A percentile compares a stretch with the other conserved stretches of the same genome.
Evolutionary conservation across 2,329 filamentous ascomycete genomes (phyloP).

Genomic region (Microdochium paspali): DNA sequence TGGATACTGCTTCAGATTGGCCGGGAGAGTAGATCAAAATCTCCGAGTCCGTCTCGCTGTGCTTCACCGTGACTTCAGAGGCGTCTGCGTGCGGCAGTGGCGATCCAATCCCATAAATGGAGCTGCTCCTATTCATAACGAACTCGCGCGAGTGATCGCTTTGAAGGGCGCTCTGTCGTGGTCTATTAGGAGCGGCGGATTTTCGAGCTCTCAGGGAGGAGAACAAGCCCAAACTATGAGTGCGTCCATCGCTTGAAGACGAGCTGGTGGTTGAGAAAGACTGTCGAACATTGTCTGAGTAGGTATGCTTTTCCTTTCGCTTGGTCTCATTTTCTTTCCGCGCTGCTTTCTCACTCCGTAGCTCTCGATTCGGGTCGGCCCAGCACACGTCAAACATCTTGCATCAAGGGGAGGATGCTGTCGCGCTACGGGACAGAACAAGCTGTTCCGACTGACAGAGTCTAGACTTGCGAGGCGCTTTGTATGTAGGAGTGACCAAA

Average conservation of each 20-base stretch:
- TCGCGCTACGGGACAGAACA: no score
- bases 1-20: slow-evolving; percentile 10
- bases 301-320: slow-evolving; percentile 19
- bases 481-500: no score
- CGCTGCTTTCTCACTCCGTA: slow-evolving; percentile 40
- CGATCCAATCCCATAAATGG: slow-evolving; percentile 13
- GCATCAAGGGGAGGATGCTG: no score
- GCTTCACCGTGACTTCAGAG: slow-evolving; percentile 9
- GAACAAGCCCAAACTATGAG: slow-evolving; percentile 31
- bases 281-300: slow-evolving; percentile 14
- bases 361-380: slow-evolving; percentile 44
- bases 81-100: slow-evolving; percentile 12
- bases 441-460: no score
- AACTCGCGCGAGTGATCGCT: not conserved
- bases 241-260: slow-evolving; percentile 21
- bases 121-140: slow-evolving; percentile 1
- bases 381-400: slow-evolving; percentile 51
- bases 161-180: not conserved
- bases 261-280: slow-evolving; percentile 33
- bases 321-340: slow-evolving; percentile 33
- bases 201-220: slow-evolving; percentile 27
- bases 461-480: no score
- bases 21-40: slow-evolving; percentile 10
- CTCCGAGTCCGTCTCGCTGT: slow-evolving; percentile 2
- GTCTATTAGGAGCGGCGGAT: slow-evolving; percentile 2